These are phyloP conservation scores for Mycena latifolia DNA, from an alignment of 768 basidiomycete species.

Conservation along the genomic window DNA sequence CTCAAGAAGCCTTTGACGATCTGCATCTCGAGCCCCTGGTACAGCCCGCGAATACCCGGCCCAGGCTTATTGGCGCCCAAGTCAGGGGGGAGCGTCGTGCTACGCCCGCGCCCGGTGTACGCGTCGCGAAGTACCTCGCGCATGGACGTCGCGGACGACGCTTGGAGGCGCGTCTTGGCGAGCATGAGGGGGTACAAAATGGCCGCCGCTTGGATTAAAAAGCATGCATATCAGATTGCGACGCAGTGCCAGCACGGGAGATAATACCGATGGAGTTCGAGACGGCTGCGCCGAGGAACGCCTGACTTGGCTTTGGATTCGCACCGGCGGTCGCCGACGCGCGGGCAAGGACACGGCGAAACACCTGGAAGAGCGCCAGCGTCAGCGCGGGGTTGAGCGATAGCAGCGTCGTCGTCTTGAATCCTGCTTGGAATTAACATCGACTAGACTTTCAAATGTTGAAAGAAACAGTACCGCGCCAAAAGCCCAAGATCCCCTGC, in stretches of 20 bases:
- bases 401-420: slow-evolving; percentile 61
- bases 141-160: slow-evolving; percentile 54
- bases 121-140: slow-evolving; percentile 49
- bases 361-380: slow-evolving; percentile 64
- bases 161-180: slow-evolving; percentile 67
- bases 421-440: slow-evolving; percentile 50
- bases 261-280: slow-evolving; percentile 60
- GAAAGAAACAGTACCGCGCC: slow-evolving; percentile 56
- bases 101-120: slow-evolving; percentile 39
- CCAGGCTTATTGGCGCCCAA: no score
- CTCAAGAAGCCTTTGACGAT: slow-evolving; percentile 66
- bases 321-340: slow-evolving; percentile 34
- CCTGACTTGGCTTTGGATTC: slow-evolving; percentile 56
- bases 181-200: slow-evolving; percentile 71
- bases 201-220: slow-evolving; percentile 51
- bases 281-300: slow-evolving; percentile 69
- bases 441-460: background rate
- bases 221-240: background rate
- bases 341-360: slow-evolving; percentile 53
- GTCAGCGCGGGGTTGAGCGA: slow-evolving; percentile 72
- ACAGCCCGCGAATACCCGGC: slow-evolving; percentile 55
- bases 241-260: background rate
- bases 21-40: slow-evolving; percentile 66
- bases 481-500: slow-evolving; percentile 66
- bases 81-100: slow-evolving; percentile 23